Percentiles rank a stretch among this genome's conserved stretches.
Conservation (phyloP, 352 stramenopile genomes). For the Globisporangium carolinianum region DNA sequence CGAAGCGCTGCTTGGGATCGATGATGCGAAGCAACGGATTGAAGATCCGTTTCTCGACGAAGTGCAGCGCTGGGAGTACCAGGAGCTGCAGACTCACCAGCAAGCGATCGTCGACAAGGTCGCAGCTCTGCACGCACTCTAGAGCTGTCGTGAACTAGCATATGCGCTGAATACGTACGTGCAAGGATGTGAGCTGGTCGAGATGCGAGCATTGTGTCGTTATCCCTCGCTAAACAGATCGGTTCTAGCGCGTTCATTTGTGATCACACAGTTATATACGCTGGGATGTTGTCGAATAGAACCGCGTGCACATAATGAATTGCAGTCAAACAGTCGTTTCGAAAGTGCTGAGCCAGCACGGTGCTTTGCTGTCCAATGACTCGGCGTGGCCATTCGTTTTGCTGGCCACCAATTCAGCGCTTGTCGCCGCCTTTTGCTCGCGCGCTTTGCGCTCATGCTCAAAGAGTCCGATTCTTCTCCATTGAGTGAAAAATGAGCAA, state of each 20-base stretch:
- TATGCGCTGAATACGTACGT: no score
- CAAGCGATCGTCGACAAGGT: conserved; percentile 3
- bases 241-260: no score
- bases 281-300: no score
- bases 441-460: background rate
- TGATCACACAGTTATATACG: no score
- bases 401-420: conserved; percentile 9
- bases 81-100: conserved; percentile 72
- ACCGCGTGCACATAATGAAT: no score
- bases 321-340: no score
- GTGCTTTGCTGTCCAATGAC: background rate
- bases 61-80: conserved; percentile 66
- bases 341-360: background rate
- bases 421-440: background rate
- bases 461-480: conserved; percentile 49
- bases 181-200: no score
- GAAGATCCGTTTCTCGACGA: conserved; percentile 54
- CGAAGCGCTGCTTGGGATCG: conserved; percentile 53
- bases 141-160: no score
- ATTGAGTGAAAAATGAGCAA: conserved; percentile 84
- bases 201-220: no score
- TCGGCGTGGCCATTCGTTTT: conserved; percentile 18
- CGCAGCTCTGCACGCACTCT: no score
- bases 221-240: no score
- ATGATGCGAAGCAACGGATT: conserved; percentile 34